Percentiles rank a stretch among this genome's conserved stretches.
These are phyloP conservation scores for Calonectria pauciramosa DNA, from an alignment of 2,329 filamentous ascomycete genomes.

Conservation along the genomic window DNA sequence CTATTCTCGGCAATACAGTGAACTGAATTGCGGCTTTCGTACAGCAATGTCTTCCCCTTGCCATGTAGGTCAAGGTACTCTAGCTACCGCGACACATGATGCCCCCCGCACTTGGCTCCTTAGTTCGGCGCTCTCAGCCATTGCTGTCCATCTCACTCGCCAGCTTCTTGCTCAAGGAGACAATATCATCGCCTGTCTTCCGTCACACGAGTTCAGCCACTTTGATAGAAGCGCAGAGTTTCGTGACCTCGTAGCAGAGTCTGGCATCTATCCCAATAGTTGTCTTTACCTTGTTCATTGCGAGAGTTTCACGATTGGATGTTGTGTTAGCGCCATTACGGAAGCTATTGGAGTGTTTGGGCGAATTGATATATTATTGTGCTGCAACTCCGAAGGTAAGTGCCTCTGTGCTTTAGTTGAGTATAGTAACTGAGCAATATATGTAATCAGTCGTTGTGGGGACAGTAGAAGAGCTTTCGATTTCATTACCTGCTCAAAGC, in stretches of 20 bases:
- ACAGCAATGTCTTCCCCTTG: no score
- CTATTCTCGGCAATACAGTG: no score
- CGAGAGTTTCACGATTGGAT: no score
- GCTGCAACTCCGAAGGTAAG: constrained; percentile 86
- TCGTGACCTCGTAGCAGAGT: constrained; percentile 80
- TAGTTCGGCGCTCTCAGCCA: constrained; percentile 86
- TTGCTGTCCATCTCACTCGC: constrained; percentile 85
- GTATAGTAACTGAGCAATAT: no score
- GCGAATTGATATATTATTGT: constrained; percentile 89
- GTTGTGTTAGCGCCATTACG: constrained; percentile 88
- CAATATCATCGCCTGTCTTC: constrained; percentile 87
- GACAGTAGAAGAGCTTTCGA: constrained; percentile 89
- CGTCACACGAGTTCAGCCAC: constrained; percentile 83
- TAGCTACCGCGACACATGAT: constrained; percentile 71
- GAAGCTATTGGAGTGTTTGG: constrained; percentile 89
- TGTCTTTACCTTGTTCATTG: no score
- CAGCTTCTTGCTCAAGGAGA: constrained; percentile 92
- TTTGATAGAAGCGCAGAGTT: constrained; percentile 83
- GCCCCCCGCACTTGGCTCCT: constrained; percentile 93
- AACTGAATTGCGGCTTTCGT: no score
- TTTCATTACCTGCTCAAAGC: constrained; percentile 78
- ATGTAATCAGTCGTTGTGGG: constrained; percentile 83
- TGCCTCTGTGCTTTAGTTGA: no score
- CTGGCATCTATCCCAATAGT: no score
- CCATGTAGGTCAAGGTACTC: no score